Base-by-base conservation (phyloP, 805 yeast genomes). In the Lachancea kluyveri region DNA sequence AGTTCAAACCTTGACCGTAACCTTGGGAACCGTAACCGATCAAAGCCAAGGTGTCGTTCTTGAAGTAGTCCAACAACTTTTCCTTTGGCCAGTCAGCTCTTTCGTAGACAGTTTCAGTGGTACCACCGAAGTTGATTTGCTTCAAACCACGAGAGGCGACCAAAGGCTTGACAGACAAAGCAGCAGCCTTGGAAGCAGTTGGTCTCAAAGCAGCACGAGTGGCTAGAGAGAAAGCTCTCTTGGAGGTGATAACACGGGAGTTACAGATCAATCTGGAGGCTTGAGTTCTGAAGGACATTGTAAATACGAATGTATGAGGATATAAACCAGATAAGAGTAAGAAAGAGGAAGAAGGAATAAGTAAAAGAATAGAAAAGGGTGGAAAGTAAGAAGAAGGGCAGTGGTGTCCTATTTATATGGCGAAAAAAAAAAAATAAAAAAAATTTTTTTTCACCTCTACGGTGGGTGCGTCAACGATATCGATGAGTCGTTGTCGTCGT, bases 21-120 rank as follows among this genome's bases (percentile, higher is more conserved):
- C 98, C 98, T 74, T 92, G 98, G 50, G 98, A 90, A 63, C 98
- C 98, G 79, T 92, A 92, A 69, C 98, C 98, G 53, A 92, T 88
- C 60, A 92, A 70, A 50, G 98, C 97, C 60, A 92, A 72, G 42
- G 98, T 92, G 66, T 92, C 97, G 68, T 88, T 72, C 78, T 92
- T 90, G 87, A 92, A 92, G 77, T 88, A 92, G 59, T 86, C 88
- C 45, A 80, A 75, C 59, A 92, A 74, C 74, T 84, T 90, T 72
- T 90, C 97, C 65, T 81, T 76, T 69, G 98, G 98, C 98, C 98
- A 92, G 83, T 92, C 98, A 56, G 87, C 80, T 70, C 98, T 85
- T 76, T 92, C 97, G 74, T 92, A 90, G 51, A 92, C 98, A 51
- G 79, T 68, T 75, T 92, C 98, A 57, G 80, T 85, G 50, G 78